Conservation (phyloP, 352 stramenopile genomes). For the Phytophthora sp. region DNA sequence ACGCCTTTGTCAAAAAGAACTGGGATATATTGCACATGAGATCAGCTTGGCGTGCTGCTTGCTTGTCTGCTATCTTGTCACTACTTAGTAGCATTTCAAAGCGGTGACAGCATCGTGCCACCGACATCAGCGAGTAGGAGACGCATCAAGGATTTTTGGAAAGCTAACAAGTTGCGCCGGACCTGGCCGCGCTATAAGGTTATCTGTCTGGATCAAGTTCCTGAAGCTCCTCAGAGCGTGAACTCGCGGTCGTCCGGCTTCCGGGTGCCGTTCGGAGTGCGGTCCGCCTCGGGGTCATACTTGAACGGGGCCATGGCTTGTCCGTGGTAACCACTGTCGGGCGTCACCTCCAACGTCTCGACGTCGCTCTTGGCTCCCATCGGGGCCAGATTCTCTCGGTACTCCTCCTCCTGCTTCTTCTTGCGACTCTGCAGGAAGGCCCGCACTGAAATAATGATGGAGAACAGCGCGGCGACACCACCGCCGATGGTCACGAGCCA, state of each 20-base stretch:
- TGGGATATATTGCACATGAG: conserved; percentile 3
- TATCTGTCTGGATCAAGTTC: conserved; percentile 15
- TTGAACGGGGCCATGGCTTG: conserved; percentile 28
- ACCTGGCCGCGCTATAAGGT: conserved; percentile 31
- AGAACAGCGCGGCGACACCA: conserved; percentile 64
- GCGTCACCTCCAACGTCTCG: conserved; percentile 43
- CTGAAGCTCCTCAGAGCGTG: conserved; percentile 26
- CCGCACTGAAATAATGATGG: conserved; percentile 58
- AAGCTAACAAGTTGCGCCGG: conserved; percentile 23
- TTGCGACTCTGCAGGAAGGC: conserved; percentile 51
- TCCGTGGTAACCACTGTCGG: conserved; percentile 29
- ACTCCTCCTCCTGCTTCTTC: conserved; percentile 32
- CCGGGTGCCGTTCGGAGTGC: conserved; percentile 9
- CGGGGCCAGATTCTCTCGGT: conserved; percentile 14
- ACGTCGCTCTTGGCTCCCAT: conserved; percentile 34
- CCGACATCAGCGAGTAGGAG: not conserved
- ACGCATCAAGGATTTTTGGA: conserved; percentile 7
- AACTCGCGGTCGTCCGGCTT: conserved; percentile 47
- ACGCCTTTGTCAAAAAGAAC: conserved; percentile 3
- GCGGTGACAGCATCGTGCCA: not conserved
- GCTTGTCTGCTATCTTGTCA: not conserved
- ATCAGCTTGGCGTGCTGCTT: not conserved
- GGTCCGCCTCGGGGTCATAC: conserved; percentile 32
- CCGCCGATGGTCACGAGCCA: conserved; percentile 61
- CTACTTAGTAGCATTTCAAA: conserved; percentile 12